Evolutionary conservation across 768 basidiomycete genomes (phyloP), one percentile per base, ranked within the genome.

Genomic region (Tylopilus rubrobrunneus): DNA sequence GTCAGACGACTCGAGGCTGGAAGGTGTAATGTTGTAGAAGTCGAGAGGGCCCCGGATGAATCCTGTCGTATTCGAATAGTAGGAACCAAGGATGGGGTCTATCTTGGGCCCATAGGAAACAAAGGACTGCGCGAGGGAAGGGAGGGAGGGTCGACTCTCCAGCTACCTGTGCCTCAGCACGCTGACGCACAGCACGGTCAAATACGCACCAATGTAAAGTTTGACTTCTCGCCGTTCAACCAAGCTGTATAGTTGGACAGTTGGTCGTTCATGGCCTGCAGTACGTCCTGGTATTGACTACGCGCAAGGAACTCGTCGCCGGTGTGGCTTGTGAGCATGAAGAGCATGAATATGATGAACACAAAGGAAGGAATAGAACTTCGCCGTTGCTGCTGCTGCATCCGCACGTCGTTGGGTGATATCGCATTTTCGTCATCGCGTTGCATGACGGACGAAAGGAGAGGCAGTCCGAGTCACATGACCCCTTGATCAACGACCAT

Each of bases 61-160:
- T 7, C 90, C 91, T 15, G 90, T 90, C 42, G 87, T 76, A 64
- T 93, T 93, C 5, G 74, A 67, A 59, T 84, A 88, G 64, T 89
- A 92, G 1, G 89, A 85, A 21, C 72, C 73, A 34, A 61, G 51
- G 19, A 61, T 55, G 5, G 80, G 75, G 56, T 83, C 76, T 5
- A 86, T 67, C 36, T 63, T 61, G 5, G 65, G 68, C 6, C 78
- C 78, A 46, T 72, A 65, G 2, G 80, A 68, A 37, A 81, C 60
- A 54, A 87, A 77, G 25, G 70, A 66, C 21, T 78, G 71, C 28
- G 85, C 68, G 34, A 89, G 65, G 25, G 79, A 72, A 33, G 69
- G 56, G 17, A 84, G 61, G 5, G 74, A 64, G 1, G 70, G 57
- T 58, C 79, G 77, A 44, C 68, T 73, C 43, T 72, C 68, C 28